These are phyloP conservation scores for Stramenopiles sp. DNA, from an alignment of 352 stramenopile species.

Conservation along the genomic window DNA sequence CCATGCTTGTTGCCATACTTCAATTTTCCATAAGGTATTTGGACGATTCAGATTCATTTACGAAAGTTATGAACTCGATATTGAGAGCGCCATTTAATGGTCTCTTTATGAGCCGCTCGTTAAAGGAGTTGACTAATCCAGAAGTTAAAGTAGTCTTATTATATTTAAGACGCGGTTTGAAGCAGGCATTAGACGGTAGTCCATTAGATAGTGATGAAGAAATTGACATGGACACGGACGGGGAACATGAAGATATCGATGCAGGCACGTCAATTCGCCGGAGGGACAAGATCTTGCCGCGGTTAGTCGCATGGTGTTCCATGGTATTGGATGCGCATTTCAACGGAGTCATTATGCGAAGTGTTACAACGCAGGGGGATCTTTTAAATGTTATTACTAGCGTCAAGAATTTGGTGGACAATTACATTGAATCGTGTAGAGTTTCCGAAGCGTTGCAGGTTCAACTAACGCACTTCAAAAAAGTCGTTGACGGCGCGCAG, in stretches of 20 bases:
- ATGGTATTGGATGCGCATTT: not conserved
- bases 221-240: too few species aligned
- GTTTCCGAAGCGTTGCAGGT: not conserved
- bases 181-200: not conserved
- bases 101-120: not conserved
- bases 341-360: not conserved
- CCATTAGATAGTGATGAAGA: too few species aligned
- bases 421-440: not conserved
- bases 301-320: not conserved
- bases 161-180: not conserved
- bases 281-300: not conserved
- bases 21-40: not conserved
- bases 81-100: not conserved
- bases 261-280: not conserved
- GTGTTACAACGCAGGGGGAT: not conserved
- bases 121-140: not conserved
- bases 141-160: not conserved
- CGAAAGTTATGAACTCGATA: not conserved
- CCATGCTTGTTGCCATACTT: not conserved
- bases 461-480: not conserved
- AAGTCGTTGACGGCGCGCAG: not conserved
- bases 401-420: not conserved
- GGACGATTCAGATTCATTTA: not conserved
- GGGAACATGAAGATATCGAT: not conserved
- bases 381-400: not conserved